Percentiles rank a stretch among this genome's conserved stretches.
phyloP scores from a whole-genome alignment of 306 rosid genomes.

The Quercus mongolica region DNA sequence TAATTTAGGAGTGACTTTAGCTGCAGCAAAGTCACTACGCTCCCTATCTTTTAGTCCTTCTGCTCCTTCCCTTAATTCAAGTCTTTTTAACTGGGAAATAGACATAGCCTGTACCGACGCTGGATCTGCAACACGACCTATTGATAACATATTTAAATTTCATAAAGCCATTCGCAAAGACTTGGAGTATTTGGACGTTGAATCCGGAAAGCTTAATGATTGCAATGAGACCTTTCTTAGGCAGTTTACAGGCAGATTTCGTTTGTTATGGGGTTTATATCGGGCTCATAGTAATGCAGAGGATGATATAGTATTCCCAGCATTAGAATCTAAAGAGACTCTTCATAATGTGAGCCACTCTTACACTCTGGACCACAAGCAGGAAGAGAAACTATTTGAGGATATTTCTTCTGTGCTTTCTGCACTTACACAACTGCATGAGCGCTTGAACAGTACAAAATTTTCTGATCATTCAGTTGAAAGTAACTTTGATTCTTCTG shows the following conservation, averaged over 20 bases:
- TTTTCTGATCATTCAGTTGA: constrained; percentile 21
- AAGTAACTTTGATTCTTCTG: constrained; percentile 19
- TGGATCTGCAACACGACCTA: constrained; percentile 25
- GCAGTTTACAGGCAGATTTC: constrained; percentile 46
- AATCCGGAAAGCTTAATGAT: constrained; percentile 39
- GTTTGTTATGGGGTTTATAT: constrained; percentile 46
- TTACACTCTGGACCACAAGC: constrained; percentile 48
- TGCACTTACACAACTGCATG: constrained; percentile 30
- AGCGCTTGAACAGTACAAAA: constrained; percentile 4
- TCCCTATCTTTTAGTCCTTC: constrained; percentile 48
- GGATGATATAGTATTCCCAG: constrained; percentile 51
- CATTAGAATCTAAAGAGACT: constrained; percentile 43
- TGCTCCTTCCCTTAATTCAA: constrained; percentile 35
- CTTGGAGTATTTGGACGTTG: constrained; percentile 43
- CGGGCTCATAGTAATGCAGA: constrained; percentile 56
- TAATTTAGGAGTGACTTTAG: constrained; percentile 48
- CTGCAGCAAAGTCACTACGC: constrained; percentile 51
- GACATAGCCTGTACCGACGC: constrained; percentile 20
- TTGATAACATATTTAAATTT: constrained; percentile 47
- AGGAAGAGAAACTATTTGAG: constrained; percentile 42
- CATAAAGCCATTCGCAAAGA: constrained; percentile 50
- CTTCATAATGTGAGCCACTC: constrained; percentile 51
- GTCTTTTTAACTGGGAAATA: constrained; percentile 44
- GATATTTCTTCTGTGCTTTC: constrained; percentile 39
- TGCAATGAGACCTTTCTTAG: constrained; percentile 30